Conservation (phyloP, 192 early-diverging fungal species). For the Mortierella antarctica region DNA sequence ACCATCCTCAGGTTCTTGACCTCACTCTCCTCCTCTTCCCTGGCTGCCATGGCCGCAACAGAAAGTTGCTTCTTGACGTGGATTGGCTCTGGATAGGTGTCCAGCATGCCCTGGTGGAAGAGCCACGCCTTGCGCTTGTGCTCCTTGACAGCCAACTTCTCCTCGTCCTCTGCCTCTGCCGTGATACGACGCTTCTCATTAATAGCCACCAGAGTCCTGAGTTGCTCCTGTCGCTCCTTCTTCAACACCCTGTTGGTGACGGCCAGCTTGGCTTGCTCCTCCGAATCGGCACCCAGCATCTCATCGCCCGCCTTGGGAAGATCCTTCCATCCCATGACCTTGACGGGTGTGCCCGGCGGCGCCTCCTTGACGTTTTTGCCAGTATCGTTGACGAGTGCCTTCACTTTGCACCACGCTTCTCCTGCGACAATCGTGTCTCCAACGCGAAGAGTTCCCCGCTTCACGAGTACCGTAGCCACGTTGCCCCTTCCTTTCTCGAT, state of each 20-base stretch:
- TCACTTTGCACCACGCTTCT: constrained; percentile 86
- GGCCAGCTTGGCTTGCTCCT: constrained; percentile 81
- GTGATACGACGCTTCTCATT: constrained; percentile 76
- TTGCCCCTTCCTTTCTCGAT: constrained; percentile 88
- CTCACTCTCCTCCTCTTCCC: constrained; percentile 52
- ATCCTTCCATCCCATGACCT: constrained; percentile 94
- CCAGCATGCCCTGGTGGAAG: constrained; percentile 71
- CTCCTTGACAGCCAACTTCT: constrained; percentile 60
- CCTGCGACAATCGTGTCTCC: constrained; percentile 90
- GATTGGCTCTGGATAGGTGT: constrained; percentile 61
- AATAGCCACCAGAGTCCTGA: constrained; percentile 77
- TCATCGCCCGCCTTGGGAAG: constrained; percentile 92
- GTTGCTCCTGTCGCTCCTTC: constrained; percentile 67
- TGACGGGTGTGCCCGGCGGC: constrained; percentile 87
- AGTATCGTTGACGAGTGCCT: constrained; percentile 83
- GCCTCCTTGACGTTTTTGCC: constrained; percentile 77
- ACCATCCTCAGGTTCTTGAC: constrained; percentile 67
- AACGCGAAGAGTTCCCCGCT: constrained; percentile 85
- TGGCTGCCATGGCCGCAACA: constrained; percentile 45
- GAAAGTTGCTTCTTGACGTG: constrained; percentile 37
- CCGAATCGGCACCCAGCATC: constrained; percentile 77
- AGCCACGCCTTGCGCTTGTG: constrained; percentile 72
- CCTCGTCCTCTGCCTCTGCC: constrained; percentile 62
- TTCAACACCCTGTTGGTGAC: constrained; percentile 74
- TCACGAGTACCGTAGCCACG: constrained; percentile 89